Evolutionary conservation across 2,329 filamentous ascomycete genomes (phyloP), one percentile per base, ranked within the genome.

Genomic region (Xylariomycetidae sp.): DNA sequence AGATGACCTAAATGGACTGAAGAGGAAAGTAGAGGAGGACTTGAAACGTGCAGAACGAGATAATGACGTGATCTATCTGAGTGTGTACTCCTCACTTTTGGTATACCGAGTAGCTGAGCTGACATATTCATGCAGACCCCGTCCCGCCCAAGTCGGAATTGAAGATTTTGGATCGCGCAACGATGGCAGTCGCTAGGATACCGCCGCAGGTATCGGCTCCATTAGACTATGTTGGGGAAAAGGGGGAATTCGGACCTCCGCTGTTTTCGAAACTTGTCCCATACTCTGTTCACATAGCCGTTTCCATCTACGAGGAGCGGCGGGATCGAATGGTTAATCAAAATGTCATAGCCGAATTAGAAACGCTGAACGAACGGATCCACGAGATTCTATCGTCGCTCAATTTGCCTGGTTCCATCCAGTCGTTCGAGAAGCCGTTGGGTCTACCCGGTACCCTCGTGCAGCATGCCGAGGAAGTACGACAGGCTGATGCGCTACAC

Each of bases 21-120:
- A 94, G 64, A 82, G 72, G 39, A 81, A 83, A 40, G 84, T 95
- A 0, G 75, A 83, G 20, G 89, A 95, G 48, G 88, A 96, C 46
- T 54, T 98, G 45, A 95, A 94, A 62, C 73, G 90, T 29, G 89
- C 90, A 0, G 90, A 97, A 57, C 94, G 87, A 58, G 92, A 98
- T 54, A 98, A 98, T 46, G 90, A 98, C 57, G 71, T 94, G 49
- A 96, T 98, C 12, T 98, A 96, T 56, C 67, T 97, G 3, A 77
- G 82, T 82, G 63, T 46, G 74, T n/a, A n/a, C n/a, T n/a, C n/a
- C n/a, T n/a, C n/a, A n/a, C n/a, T n/a, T n/a, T n/a, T n/a, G n/a
- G n/a, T n/a, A n/a, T n/a, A n/a, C n/a, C n/a, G n/a, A n/a, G n/a
- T n/a, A n/a, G n/a, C n/a, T n/a, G n/a, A n/a, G n/a, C n/a, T n/a